These are phyloP conservation scores for Ogataea nitratoaversa DNA, from an alignment of 805 yeast species.

Conservation along the genomic window DNA sequence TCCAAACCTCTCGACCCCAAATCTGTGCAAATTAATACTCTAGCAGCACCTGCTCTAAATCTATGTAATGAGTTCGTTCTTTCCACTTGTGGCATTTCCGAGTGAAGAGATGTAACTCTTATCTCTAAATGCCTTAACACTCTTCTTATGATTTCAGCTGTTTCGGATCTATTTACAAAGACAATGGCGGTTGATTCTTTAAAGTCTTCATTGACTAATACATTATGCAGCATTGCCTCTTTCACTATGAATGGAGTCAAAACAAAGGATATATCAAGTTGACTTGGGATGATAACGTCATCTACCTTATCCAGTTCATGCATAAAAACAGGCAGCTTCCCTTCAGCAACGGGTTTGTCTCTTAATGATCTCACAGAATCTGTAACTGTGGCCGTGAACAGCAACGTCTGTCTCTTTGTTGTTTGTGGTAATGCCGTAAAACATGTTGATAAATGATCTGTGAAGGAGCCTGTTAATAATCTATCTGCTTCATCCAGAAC, in stretches of 20 bases:
- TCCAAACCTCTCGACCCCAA: constrained; percentile 89
- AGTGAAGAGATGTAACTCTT: constrained; percentile 85
- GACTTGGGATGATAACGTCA: constrained; percentile 74
- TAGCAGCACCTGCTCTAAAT: constrained; percentile 91
- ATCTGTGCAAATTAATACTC: constrained; percentile 91
- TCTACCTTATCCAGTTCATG: constrained; percentile 75
- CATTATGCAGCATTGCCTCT: constrained; percentile 76
- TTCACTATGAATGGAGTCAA: constrained; percentile 85
- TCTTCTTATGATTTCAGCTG: constrained; percentile 84
- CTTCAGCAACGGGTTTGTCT: constrained; percentile 52
- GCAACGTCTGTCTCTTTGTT: constrained; percentile 72
- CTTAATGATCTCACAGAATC: constrained; percentile 82
- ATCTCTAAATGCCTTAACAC: constrained; percentile 69
- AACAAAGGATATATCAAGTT: constrained; percentile 60
- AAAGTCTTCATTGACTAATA: constrained; percentile 60
- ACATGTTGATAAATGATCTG: constrained; percentile 71
- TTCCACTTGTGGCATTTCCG: constrained; percentile 91
- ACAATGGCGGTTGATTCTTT: constrained; percentile 70
- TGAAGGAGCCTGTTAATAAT: constrained; percentile 76
- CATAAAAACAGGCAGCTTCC: constrained; percentile 56
- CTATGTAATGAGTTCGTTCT: constrained; percentile 88
- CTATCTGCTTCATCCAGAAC: constrained; percentile 97
- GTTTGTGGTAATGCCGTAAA: constrained; percentile 69
- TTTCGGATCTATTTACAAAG: constrained; percentile 84
- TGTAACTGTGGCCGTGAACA: constrained; percentile 95